These are phyloP conservation scores for Stemphylium lycopersici DNA, from an alignment of 2,329 filamentous ascomycete genomes.

Conservation along the genomic window DNA sequence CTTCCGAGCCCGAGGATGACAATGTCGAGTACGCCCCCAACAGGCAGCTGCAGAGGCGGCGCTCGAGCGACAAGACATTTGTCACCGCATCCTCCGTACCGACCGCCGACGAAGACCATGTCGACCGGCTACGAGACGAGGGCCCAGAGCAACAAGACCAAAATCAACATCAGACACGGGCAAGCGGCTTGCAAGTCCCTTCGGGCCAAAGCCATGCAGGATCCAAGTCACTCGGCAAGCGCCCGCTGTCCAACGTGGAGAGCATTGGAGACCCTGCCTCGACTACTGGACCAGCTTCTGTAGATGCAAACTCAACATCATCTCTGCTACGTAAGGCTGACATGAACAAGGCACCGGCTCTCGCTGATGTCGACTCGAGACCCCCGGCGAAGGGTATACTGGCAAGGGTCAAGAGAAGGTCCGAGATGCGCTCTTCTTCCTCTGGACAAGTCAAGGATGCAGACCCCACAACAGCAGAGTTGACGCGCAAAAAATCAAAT, in stretches of 20 bases:
- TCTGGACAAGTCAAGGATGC: conserved; percentile 2
- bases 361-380: conserved; percentile 25
- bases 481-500: conserved; percentile 37
- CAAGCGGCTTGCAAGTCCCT: conserved; percentile 42
- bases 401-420: conserved; percentile 34
- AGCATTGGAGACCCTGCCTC: conserved; percentile 35
- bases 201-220: conserved; percentile 19
- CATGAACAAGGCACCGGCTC: conserved; percentile 36
- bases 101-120: conserved; percentile 11
- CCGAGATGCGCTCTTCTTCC: conserved; percentile 29
- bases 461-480: conserved; percentile 14
- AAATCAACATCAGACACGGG: conserved; percentile 29
- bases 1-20: conserved; percentile 41
- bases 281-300: conserved; percentile 36
- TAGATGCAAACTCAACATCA: conserved; percentile 46
- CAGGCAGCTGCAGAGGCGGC: conserved; percentile 19
- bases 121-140: conserved; percentile 9
- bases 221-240: conserved; percentile 33
- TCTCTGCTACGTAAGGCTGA: conserved; percentile 47
- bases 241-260: conserved; percentile 36
- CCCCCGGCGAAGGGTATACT: conserved; percentile 37
- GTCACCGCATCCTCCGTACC: conserved; percentile 40
- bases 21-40: conserved; percentile 26
- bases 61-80: conserved; percentile 41
- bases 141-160: conserved; percentile 14